A percentile compares a stretch with the other conserved stretches of the same genome.
phyloP scores from a whole-genome alignment of 2,329 filamentous ascomycete genomes.

The Penicillium freii region DNA sequence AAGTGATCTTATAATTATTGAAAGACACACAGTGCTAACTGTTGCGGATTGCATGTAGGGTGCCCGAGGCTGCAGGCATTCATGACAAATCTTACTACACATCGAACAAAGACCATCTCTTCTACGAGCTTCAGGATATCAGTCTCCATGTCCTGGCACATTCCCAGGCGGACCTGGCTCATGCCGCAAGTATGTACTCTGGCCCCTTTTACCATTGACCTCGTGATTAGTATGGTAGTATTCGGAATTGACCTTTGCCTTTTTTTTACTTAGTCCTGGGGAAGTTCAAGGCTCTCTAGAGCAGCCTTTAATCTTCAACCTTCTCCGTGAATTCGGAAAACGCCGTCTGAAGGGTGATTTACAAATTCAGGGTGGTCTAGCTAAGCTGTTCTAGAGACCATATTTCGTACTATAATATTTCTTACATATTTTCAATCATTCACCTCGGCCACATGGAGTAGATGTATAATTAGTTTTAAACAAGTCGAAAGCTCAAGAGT shows the following conservation, averaged over 20 bases:
- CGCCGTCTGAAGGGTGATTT: neutral
- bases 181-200: constrained; percentile 15
- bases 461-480: neutral
- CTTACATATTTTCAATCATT: neutral
- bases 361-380: neutral
- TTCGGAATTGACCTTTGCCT: neutral
- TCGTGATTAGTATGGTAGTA: neutral
- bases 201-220: neutral
- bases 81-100: constrained; percentile 22
- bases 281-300: constrained; percentile 20
- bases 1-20: neutral
- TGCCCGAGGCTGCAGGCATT: constrained; percentile 14
- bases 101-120: constrained; percentile 21
- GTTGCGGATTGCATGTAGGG: constrained; percentile 9
- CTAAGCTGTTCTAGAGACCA: neutral
- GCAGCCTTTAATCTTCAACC: neutral
- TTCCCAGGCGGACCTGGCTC: constrained; percentile 14
- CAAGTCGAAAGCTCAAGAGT: neutral
- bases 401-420: neutral
- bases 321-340: neutral
- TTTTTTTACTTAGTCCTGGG: constrained; percentile 9
- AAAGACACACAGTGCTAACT: neutral
- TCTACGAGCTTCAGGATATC: constrained; percentile 15
- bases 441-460: neutral
- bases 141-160: constrained; percentile 23